Evolutionary conservation across 306 rosid species (phyloP), one percentile per base, ranked within the genome.

Genomic region (Chamaecrista fasciculata): DNA sequence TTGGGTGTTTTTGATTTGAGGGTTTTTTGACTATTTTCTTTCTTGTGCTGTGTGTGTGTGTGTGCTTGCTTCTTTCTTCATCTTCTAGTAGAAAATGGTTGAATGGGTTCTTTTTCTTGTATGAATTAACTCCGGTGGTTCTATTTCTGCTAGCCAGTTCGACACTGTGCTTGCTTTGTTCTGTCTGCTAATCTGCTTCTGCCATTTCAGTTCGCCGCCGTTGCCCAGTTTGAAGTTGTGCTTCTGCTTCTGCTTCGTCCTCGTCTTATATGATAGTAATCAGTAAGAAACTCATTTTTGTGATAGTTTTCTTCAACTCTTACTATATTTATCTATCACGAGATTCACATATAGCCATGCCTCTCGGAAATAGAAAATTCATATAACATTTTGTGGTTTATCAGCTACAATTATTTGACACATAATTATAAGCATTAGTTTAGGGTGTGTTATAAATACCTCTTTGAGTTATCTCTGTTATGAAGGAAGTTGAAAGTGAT

Each of bases 311-410:
- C n/a, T n/a, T n/a, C n/a, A n/a, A n/a, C n/a, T n/a, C n/a, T n/a
- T n/a, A n/a, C n/a, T n/a, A n/a, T n/a, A n/a, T n/a, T n/a, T n/a
- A n/a, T n/a, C n/a, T n/a, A n/a, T n/a, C n/a, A n/a, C n/a, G n/a
- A n/a, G n/a, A n/a, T n/a, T n/a, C n/a, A n/a, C n/a, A n/a, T n/a
- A n/a, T n/a, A n/a, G n/a, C n/a, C n/a, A n/a, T n/a, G n/a, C n/a
- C n/a, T n/a, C n/a, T 44, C 19, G 61, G 31, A 53, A 67, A 67
- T 62, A 79, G 67, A 79, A 48, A 6, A 21, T 55, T 55, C 61
- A 12, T 26, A 14, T 36, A 59, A 40, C 57, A 26, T 68, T 39
- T 67, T 57, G 47, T 52, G 49, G 47, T 19, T 59, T 48, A 59
- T 36, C 16, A 2, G 44, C 58, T 67, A 14, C 69, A 67, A 20